phyloP scores from a whole-genome alignment of 305 asterid species.

The Fraxinus ornus region DNA sequence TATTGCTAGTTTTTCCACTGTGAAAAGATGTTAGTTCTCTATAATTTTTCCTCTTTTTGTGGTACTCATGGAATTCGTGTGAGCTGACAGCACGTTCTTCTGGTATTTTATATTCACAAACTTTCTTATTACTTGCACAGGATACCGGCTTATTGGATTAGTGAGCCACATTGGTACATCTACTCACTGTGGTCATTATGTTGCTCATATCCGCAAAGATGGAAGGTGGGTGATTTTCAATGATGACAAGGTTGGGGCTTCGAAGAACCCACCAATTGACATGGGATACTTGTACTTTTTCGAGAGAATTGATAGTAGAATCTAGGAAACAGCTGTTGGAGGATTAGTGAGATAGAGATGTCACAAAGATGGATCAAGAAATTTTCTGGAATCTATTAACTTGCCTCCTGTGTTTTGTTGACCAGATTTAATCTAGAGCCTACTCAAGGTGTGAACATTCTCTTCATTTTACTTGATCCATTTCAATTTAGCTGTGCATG shows the following conservation, averaged over 20 bases:
- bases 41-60: background rate
- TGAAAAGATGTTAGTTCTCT: background rate
- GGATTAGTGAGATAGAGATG: background rate
- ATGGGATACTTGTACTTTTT: constrained; percentile 95
- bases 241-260: constrained; percentile 81
- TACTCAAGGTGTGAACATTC: background rate
- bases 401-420: background rate
- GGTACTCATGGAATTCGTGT: background rate
- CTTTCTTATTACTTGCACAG: constrained; percentile 40
- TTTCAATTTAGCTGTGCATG: background rate
- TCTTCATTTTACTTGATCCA: background rate
- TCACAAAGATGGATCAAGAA: background rate
- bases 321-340: constrained; percentile 15
- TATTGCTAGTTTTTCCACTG: background rate
- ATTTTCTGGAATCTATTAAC: background rate
- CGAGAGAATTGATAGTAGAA: constrained; percentile 67
- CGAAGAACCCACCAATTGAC: constrained; percentile 81
- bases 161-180: constrained; percentile 97
- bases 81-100: background rate
- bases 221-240: constrained; percentile 95
- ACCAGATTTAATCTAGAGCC: background rate
- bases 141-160: constrained; percentile 72
- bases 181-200: constrained; percentile 97
- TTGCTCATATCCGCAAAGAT: constrained; percentile 72
- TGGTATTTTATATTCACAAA: constrained; percentile 1